Conservation (phyloP, 2,329 filamentous ascomycete species). For the Aspergillus jensenii region DNA sequence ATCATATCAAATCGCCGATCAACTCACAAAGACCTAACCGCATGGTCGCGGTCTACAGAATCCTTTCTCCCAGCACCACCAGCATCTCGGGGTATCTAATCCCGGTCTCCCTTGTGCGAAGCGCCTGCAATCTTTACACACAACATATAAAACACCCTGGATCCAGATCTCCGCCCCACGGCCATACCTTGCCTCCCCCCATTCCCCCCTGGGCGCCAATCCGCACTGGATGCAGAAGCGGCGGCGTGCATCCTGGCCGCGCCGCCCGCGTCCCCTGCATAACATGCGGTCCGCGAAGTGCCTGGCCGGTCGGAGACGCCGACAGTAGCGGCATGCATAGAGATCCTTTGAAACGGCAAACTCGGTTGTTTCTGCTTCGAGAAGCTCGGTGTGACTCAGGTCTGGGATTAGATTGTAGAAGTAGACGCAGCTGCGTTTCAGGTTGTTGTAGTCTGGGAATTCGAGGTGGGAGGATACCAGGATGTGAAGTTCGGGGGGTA, state of each 20-base stretch:
- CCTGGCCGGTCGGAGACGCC: constrained; percentile 22
- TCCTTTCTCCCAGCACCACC: constrained; percentile 7
- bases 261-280: constrained; percentile 18
- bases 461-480: constrained; percentile 24
- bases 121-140: constrained; percentile 24
- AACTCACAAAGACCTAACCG: background rate
- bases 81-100: constrained; percentile 10
- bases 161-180: constrained; percentile 23
- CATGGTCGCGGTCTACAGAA: background rate
- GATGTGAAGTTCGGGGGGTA: constrained; percentile 34
- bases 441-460: constrained; percentile 25
- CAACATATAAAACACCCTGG: constrained; percentile 20
- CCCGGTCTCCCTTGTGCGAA: constrained; percentile 16
- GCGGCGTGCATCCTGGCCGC: constrained; percentile 19
- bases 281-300: constrained; percentile 30
- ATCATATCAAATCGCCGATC: background rate
- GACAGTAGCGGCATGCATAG: constrained; percentile 29
- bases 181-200: constrained; percentile 26
- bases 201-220: constrained; percentile 17
- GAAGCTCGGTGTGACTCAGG: constrained; percentile 23
- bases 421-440: constrained; percentile 28
- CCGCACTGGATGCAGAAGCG: constrained; percentile 32
- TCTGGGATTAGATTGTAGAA: constrained; percentile 24
- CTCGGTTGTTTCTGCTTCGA: constrained; percentile 22
- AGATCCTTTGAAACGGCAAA: constrained; percentile 22